phyloP scores from a whole-genome alignment of 1,284 basidiomycete species.

The Athelia psychrophila region DNA sequence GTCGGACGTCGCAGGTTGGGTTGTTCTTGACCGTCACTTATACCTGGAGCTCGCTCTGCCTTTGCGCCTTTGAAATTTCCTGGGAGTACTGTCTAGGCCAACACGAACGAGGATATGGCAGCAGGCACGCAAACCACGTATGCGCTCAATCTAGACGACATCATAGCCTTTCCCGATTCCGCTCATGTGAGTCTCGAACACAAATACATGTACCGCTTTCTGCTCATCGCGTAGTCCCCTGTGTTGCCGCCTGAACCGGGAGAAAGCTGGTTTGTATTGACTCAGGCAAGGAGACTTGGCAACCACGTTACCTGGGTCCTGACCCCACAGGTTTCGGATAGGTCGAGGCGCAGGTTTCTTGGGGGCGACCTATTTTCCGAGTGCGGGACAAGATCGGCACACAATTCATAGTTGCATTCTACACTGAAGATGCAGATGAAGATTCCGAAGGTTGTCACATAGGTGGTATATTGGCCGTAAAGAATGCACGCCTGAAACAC shows the following conservation, averaged over 20 bases:
- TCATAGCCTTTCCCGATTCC: constrained; percentile 16
- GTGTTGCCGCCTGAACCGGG: constrained; percentile 11
- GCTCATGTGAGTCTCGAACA: constrained; percentile 4
- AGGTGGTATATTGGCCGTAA: constrained; percentile 14
- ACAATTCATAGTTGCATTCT: constrained; percentile 14
- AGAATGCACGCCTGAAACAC: constrained; percentile 10
- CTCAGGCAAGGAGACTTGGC: constrained; percentile 7
- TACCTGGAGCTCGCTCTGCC: too few species aligned
- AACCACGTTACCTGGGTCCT: neutral
- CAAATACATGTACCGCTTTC: too few species aligned
- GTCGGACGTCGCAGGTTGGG: too few species aligned
- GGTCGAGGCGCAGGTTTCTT: constrained; percentile 10
- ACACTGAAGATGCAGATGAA: constrained; percentile 12
- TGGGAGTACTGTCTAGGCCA: too few species aligned
- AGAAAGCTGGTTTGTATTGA: constrained; percentile 17
- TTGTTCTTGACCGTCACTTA: too few species aligned
- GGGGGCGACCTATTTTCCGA: constrained; percentile 11
- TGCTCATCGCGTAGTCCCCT: constrained; percentile 3
- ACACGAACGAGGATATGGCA: too few species aligned
- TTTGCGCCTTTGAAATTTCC: too few species aligned
- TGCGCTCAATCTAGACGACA: constrained; percentile 18
- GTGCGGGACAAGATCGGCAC: constrained; percentile 11
- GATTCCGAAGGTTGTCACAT: constrained; percentile 13
- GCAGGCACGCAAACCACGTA: constrained; percentile 2
- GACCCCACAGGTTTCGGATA: neutral